phyloP scores from a whole-genome alignment of 108 stramenopile species.

The Bacterosira constricta region DNA sequence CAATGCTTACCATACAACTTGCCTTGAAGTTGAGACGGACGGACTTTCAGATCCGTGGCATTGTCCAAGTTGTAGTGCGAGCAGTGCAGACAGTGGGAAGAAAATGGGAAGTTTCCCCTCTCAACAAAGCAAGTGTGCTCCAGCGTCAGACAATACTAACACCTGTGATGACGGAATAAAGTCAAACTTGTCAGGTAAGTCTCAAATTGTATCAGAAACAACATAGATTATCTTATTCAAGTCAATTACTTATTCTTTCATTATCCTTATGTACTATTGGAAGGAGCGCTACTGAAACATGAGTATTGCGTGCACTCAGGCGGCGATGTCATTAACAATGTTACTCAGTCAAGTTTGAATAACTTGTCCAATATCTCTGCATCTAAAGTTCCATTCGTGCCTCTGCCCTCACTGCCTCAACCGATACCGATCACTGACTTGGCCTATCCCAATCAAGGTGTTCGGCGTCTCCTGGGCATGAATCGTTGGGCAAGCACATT shows the following conservation, averaged over 20 bases:
- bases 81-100: neutral
- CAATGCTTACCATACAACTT: neutral
- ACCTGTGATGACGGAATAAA: neutral
- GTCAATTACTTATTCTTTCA: neutral
- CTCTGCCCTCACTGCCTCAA: slow-evolving; percentile 4
- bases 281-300: slow-evolving; percentile 10
- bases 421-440: slow-evolving; percentile 1
- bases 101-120: neutral
- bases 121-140: neutral
- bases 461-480: slow-evolving; percentile 6
- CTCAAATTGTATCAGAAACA: too few relatives aligned
- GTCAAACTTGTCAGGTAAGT: slow-evolving; percentile 7
- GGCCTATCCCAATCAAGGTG: neutral
- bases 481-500: slow-evolving; percentile 26
- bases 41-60: slow-evolving; percentile 3
- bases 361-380: neutral
- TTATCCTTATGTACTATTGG: neutral
- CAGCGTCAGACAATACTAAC: neutral
- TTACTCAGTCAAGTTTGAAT: neutral
- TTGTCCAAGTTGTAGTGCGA: neutral
- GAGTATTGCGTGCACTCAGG: slow-evolving; percentile 12
- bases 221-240: neutral
- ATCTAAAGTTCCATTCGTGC: neutral
- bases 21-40: neutral
- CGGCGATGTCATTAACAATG: neutral